These are phyloP conservation scores for Alternaria gansuensis DNA, from an alignment of 2,329 filamentous ascomycete species.

Conservation along the genomic window DNA sequence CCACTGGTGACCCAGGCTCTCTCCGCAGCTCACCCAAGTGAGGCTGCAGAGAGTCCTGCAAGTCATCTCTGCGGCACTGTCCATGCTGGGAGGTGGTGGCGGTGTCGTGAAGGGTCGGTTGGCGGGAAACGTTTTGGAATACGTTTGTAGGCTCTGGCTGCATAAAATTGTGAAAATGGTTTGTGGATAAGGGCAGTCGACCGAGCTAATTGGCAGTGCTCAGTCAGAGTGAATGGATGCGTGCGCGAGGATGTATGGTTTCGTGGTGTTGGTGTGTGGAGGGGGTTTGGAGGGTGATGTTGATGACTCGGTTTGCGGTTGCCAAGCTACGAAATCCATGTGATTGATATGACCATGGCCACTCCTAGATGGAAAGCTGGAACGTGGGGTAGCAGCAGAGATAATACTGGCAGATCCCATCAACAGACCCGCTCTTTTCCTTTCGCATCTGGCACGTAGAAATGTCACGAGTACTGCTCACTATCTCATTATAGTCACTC, in stretches of 20 bases:
- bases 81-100: conserved; percentile 66
- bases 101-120: conserved; percentile 52
- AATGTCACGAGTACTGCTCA: conserved; percentile 9
- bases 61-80: conserved; percentile 57
- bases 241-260: conserved; percentile 31
- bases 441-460: conserved; percentile 4
- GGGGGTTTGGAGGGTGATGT: conserved; percentile 17
- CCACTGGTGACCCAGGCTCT: conserved; percentile 31
- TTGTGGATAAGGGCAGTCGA: conserved; percentile 53
- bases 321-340: conserved; percentile 21
- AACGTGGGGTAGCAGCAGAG: conserved; percentile 25
- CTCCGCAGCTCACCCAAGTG: conserved; percentile 48
- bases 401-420: conserved; percentile 8
- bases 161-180: conserved; percentile 66
- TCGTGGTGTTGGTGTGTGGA: conserved; percentile 26
- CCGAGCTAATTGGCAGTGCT: conserved; percentile 62
- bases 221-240: conserved; percentile 41
- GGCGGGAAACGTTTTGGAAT: conserved; percentile 57
- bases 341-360: conserved; percentile 28
- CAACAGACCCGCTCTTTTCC: conserved; percentile 12
- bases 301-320: conserved; percentile 21
- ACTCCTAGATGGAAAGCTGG: conserved; percentile 15
- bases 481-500: conserved; percentile 5
- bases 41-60: conserved; percentile 56
- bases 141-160: conserved; percentile 66